phyloP scores from a whole-genome alignment of 768 basidiomycete genomes.

The Tulasnella sp. region DNA sequence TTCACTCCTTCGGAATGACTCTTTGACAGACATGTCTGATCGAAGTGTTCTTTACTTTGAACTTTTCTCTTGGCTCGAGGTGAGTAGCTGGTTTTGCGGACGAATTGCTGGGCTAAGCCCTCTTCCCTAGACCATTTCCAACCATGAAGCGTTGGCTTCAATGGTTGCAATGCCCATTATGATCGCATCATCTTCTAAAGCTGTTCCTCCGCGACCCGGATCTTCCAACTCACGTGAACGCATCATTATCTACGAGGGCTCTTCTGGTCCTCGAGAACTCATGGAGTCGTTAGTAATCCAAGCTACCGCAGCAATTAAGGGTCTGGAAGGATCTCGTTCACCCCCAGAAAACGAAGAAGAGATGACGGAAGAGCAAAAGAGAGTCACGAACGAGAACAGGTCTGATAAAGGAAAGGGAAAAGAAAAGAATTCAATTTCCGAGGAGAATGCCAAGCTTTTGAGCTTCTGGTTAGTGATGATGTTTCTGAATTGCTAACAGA shows the following conservation, averaged over 20 bases:
- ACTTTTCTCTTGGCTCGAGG: conserved; percentile 86
- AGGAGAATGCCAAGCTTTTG: conserved; percentile 67
- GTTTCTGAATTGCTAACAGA: background rate
- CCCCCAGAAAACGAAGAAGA: conserved; percentile 40
- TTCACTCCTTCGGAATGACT: conserved; percentile 78
- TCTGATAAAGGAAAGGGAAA: conserved; percentile 49
- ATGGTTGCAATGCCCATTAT: conserved; percentile 98
- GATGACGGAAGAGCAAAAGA: conserved; percentile 81
- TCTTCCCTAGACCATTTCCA: conserved; percentile 62
- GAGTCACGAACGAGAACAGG: conserved; percentile 44
- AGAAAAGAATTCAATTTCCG: conserved; percentile 37
- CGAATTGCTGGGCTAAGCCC: conserved; percentile 10
- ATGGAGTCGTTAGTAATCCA: conserved; percentile 87
- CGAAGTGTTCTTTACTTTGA: conserved; percentile 76
- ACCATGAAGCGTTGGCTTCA: conserved; percentile 82
- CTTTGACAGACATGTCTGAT: conserved; percentile 88
- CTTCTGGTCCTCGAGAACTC: conserved; percentile 79
- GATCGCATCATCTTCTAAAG: conserved; percentile 60
- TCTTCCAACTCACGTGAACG: conserved; percentile 45
- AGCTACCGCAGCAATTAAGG: conserved; percentile 82
- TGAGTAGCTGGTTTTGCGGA: conserved; percentile 24
- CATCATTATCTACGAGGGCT: conserved; percentile 79
- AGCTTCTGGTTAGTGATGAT: conserved; percentile 45
- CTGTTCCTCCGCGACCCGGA: conserved; percentile 38
- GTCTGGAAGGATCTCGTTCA: conserved; percentile 52